Evolutionary conservation across 1,139 yeast genomes (phyloP).

Genomic region (Lipomyces yarrowii): DNA sequence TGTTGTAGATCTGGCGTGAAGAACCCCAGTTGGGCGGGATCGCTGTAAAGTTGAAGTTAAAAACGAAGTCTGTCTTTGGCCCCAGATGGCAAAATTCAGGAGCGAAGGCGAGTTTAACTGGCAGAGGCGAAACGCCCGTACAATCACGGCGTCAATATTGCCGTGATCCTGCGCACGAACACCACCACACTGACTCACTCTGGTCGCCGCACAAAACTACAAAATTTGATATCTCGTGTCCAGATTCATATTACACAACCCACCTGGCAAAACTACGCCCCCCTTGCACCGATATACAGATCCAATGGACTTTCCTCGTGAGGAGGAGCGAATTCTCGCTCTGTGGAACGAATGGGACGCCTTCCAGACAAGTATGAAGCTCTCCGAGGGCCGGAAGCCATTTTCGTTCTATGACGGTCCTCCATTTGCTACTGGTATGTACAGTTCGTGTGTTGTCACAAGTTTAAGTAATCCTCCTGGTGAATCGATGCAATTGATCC

Average conservation of each 20-base stretch:
- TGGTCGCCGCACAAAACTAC: not conserved
- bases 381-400: constrained; percentile 82
- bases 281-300: not conserved
- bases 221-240: not conserved
- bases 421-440: constrained; percentile 93
- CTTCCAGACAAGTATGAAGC: constrained; percentile 80
- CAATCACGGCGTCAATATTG: not conserved
- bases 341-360: constrained; percentile 93
- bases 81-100: not conserved
- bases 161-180: not conserved
- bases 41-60: not conserved
- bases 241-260: not conserved
- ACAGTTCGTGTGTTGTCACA: not conserved
- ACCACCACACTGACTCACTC: not conserved
- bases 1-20: no score
- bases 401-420: constrained; percentile 98
- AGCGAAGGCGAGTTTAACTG: not conserved
- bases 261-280: not conserved
- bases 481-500: not conserved
- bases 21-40: not conserved
- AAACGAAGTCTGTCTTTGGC: not conserved
- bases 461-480: not conserved
- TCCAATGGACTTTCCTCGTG: constrained; percentile 68
- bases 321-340: constrained; percentile 78
- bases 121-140: not conserved